A percentile compares a stretch with the other conserved stretches of the same genome.
These are phyloP conservation scores for Russula dissimulans DNA, from an alignment of 768 basidiomycete genomes.

Conservation along the genomic window DNA sequence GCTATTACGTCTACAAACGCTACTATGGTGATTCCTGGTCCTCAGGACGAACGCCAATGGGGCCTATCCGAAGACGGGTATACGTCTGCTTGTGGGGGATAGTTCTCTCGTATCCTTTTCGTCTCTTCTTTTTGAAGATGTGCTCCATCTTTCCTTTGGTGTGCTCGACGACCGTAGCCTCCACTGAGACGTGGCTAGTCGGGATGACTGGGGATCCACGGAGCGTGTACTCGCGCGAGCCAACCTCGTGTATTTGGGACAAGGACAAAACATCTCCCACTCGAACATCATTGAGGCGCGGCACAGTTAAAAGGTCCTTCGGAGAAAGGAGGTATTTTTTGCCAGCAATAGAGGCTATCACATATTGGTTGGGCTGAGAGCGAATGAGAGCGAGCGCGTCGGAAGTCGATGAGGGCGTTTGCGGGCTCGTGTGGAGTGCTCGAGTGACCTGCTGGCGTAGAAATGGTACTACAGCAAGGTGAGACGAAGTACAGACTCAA, in stretches of 20 bases:
- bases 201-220: slow-evolving; percentile 70
- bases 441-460: slow-evolving; percentile 21
- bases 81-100: slow-evolving; percentile 91
- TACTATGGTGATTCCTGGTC: slow-evolving; percentile 23
- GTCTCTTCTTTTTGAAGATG: slow-evolving; percentile 93
- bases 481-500: background rate
- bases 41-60: slow-evolving; percentile 44
- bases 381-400: slow-evolving; percentile 73
- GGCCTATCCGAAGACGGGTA: slow-evolving; percentile 88
- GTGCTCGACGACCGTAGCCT: slow-evolving; percentile 94
- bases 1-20: slow-evolving; percentile 15
- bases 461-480: background rate
- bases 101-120: slow-evolving; percentile 96
- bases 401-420: slow-evolving; percentile 26
- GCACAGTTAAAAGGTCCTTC: slow-evolving; percentile 88
- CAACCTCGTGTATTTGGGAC: slow-evolving; percentile 86
- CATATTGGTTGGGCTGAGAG: slow-evolving; percentile 87
- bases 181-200: slow-evolving; percentile 54
- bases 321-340: slow-evolving; percentile 85
- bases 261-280: slow-evolving; percentile 82
- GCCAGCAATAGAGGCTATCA: slow-evolving; percentile 81
- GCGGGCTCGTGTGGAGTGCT: slow-evolving; percentile 28
- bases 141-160: slow-evolving; percentile 90
- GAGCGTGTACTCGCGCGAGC: slow-evolving; percentile 90
- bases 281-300: slow-evolving; percentile 73